phyloP scores from a whole-genome alignment of 106 monocot species.

The Chionographis japonica region DNA sequence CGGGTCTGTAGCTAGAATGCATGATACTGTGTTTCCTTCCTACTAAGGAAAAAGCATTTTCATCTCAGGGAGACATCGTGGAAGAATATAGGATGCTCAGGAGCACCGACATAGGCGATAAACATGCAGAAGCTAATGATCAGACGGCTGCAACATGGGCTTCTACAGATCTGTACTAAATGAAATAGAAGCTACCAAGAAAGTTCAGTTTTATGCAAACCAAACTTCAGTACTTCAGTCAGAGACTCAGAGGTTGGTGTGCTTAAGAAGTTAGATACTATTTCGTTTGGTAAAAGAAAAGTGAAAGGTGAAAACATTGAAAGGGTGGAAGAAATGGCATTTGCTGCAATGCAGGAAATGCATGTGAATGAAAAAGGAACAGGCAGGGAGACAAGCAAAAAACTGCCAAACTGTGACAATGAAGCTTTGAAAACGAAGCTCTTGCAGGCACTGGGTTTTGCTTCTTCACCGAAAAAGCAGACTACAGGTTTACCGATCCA shows the following conservation, averaged over 20 bases:
- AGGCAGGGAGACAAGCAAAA: slow-evolving; percentile 4
- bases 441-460: slow-evolving; percentile 66
- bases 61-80: background rate
- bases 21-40: background rate
- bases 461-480: slow-evolving; percentile 37
- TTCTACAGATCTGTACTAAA: slow-evolving; percentile 24
- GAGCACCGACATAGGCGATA: background rate
- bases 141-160: slow-evolving; percentile 10
- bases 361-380: slow-evolving; percentile 8
- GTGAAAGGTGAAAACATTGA: slow-evolving; percentile 15
- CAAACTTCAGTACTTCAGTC: slow-evolving; percentile 13
- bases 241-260: slow-evolving; percentile 13
- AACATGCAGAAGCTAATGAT: background rate
- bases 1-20: slow-evolving; percentile 5
- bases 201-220: slow-evolving; percentile 12
- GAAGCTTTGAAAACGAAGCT: slow-evolving; percentile 56
- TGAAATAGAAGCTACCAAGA: slow-evolving; percentile 12
- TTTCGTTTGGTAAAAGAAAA: slow-evolving; percentile 16
- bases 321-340: slow-evolving; percentile 23
- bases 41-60: background rate
- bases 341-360: slow-evolving; percentile 23
- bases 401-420: slow-evolving; percentile 16
- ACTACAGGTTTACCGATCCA: slow-evolving; percentile 9
- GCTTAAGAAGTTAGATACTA: slow-evolving; percentile 13
- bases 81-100: background rate